These are phyloP conservation scores for Durotheca rogersii DNA, from an alignment of 495 filamentous ascomycete genomes.

Conservation along the genomic window DNA sequence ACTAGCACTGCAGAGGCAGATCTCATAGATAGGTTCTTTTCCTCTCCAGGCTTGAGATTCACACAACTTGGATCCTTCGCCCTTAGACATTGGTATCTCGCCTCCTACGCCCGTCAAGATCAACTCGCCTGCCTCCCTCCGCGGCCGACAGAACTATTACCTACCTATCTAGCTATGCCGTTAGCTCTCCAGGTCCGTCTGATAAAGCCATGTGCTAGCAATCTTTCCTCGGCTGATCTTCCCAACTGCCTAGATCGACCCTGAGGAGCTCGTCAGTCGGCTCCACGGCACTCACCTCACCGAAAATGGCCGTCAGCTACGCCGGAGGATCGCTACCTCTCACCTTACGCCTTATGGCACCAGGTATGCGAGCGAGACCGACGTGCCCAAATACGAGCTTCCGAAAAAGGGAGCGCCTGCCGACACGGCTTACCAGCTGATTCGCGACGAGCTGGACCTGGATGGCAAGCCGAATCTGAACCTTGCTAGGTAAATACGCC, in stretches of 20 bases:
- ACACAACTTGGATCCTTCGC: too few species aligned
- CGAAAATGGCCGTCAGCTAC: slow-evolving; percentile 45
- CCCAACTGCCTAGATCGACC: slow-evolving; percentile 56
- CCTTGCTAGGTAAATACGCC: slow-evolving; percentile 53
- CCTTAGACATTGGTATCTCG: too few species aligned
- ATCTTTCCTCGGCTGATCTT: background rate
- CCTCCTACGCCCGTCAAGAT: background rate
- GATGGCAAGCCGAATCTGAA: slow-evolving; percentile 74
- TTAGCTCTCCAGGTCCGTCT: slow-evolving; percentile 17
- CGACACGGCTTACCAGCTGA: slow-evolving; percentile 65
- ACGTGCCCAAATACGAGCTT: slow-evolving; percentile 69
- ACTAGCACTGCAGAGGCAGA: too few species aligned
- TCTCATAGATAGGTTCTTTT: too few species aligned
- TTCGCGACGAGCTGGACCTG: slow-evolving; percentile 72
- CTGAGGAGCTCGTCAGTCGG: slow-evolving; percentile 59
- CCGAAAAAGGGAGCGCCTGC: slow-evolving; percentile 62
- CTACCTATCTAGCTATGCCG: too few species aligned
- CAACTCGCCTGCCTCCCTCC: too few species aligned
- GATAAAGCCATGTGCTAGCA: background rate
- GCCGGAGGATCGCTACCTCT: slow-evolving; percentile 43
- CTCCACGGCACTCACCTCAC: slow-evolving; percentile 49
- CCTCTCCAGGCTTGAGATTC: too few species aligned
- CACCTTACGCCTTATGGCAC: slow-evolving; percentile 65
- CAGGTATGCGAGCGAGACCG: slow-evolving; percentile 59
- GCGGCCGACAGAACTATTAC: too few species aligned